Conservation (phyloP, 306 rosid genomes). For the Begonia peltatifolia region DNA sequence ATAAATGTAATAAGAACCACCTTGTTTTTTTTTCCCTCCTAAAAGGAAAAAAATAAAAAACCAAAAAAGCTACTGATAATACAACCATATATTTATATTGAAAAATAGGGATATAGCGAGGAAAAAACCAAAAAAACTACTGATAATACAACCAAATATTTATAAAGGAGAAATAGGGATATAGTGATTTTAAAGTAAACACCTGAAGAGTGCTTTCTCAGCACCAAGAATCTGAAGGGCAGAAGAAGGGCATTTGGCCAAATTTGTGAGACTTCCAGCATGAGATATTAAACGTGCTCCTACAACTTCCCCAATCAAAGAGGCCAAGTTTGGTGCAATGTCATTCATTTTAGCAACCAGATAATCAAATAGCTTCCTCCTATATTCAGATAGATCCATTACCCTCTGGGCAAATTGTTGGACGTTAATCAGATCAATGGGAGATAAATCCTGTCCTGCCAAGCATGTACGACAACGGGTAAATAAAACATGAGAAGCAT, state of each 20-base stretch:
- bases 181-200: neutral
- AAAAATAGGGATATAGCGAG: too few relatives aligned
- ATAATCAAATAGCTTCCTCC: constrained; percentile 63
- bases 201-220: constrained; percentile 91
- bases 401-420: constrained; percentile 71
- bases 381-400: constrained; percentile 68
- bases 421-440: constrained; percentile 67
- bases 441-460: constrained; percentile 76
- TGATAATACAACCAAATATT: neutral
- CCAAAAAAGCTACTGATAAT: too few relatives aligned
- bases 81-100: too few relatives aligned
- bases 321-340: constrained; percentile 83
- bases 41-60: too few relatives aligned
- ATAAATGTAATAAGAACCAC: too few relatives aligned
- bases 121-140: too few relatives aligned
- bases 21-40: too few relatives aligned
- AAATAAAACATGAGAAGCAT: too few relatives aligned
- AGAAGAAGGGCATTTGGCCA: constrained; percentile 87
- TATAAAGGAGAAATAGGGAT: too few relatives aligned
- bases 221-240: constrained; percentile 93
- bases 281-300: constrained; percentile 90
- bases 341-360: constrained; percentile 61
- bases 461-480: constrained; percentile 7
- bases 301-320: constrained; percentile 82
- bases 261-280: constrained; percentile 89